These are phyloP conservation scores for Curvularia spicifera DNA, from an alignment of 2,329 filamentous ascomycete species.

Conservation along the genomic window DNA sequence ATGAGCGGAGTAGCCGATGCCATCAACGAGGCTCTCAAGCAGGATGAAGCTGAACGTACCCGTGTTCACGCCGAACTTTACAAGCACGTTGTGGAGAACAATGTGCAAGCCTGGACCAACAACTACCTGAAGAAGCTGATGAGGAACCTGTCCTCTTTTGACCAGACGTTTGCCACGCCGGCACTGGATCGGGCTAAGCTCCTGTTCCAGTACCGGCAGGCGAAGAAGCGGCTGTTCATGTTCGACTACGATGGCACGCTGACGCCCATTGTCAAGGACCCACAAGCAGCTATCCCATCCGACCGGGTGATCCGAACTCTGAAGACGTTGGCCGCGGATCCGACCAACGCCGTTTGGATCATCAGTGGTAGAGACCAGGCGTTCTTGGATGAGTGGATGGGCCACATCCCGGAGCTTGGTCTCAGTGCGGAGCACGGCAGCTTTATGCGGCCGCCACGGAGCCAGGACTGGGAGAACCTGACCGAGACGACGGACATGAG, in stretches of 20 bases:
- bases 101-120: constrained; percentile 84
- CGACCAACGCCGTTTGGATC: constrained; percentile 92
- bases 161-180: constrained; percentile 78
- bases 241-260: constrained; percentile 98
- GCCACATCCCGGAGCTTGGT: constrained; percentile 87
- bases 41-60: constrained; percentile 70
- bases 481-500: constrained; percentile 87
- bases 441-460: constrained; percentile 84
- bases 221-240: constrained; percentile 88
- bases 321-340: constrained; percentile 78
- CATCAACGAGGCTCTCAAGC: constrained; percentile 80
- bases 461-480: constrained; percentile 83
- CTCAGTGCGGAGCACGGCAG: constrained; percentile 97
- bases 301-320: constrained; percentile 81
- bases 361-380: constrained; percentile 93
- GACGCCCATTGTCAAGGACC: constrained; percentile 91
- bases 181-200: constrained; percentile 77
- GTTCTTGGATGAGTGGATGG: constrained; percentile 88
- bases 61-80: constrained; percentile 78
- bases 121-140: constrained; percentile 80
- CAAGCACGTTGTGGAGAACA: constrained; percentile 82
- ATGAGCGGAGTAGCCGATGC: constrained; percentile 81
- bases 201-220: constrained; percentile 74
- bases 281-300: constrained; percentile 85
- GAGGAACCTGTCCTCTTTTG: constrained; percentile 78